Base-by-base conservation (phyloP, 1,284 basidiomycete species). In the Coniferiporia sulphurascens region DNA sequence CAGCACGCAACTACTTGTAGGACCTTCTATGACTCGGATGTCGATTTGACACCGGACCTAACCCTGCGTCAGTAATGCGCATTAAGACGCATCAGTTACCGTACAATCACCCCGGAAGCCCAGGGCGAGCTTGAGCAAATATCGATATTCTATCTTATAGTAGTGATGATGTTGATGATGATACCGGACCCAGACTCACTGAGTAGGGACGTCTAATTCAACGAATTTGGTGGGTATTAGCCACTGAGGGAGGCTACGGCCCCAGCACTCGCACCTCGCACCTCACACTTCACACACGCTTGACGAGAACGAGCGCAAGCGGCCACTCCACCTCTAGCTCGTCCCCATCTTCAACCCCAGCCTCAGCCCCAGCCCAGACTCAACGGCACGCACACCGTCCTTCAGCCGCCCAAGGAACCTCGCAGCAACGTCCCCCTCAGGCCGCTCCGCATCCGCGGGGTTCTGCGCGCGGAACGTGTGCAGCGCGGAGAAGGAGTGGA, bases 401-500 rank as follows among this genome's bases (percentile, higher is more conserved):
- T 70, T 69, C 54, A 90, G 68, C 57, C 73, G 67, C 60, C 76
- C 77, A 75, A 83, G 79, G 62, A 91, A 85, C 8, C 86, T 74
- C 60, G 81, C 74, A 2, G 84, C 82, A 27, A 92, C 80, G 68
- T 89, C 85, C 1, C 87, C 87, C 3, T 78, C 76, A 0, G 67
- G 65, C 8, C 70, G 65, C 46, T 71, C 62, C 34, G 72, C 67
- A 65, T 93, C 89, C 9, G 80, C 76, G 0, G 89, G 89, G 65
- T 86, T 77, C 6, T 70, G 67, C 63, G 87, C 84, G 49, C 85
- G 80, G 71, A 82, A 94, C 1, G 82, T 85, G 63, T 91, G 84
- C 36, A 91, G 72, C 1, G 90, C 78, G 60, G 86, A 90, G 72
- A 81, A 85, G 0, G 91, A 92, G 46, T 83, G 76, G 9, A 94